These are phyloP conservation scores for Beauveria australis DNA, from an alignment of 2,329 filamentous ascomycete genomes.

Conservation along the genomic window DNA sequence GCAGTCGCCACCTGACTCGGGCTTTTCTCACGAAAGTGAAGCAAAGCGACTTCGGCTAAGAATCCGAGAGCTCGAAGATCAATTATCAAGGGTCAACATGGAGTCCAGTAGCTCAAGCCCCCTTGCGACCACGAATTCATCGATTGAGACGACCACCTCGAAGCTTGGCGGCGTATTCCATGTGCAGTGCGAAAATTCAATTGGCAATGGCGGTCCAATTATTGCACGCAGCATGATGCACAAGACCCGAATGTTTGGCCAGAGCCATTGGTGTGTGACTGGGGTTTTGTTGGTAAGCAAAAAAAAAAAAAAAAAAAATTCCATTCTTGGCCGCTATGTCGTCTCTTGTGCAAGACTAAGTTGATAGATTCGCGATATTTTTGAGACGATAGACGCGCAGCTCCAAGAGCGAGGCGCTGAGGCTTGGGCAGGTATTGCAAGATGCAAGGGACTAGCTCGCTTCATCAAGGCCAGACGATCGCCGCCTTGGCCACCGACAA, in stretches of 20 bases:
- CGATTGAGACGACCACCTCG: slow-evolving; percentile 30
- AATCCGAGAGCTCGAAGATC: slow-evolving; percentile 36
- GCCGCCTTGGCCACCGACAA: slow-evolving; percentile 38
- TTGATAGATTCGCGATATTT: slow-evolving; percentile 33
- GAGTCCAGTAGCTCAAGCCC: neutral
- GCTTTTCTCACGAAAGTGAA: slow-evolving; percentile 12
- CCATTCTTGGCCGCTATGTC: too few species aligned
- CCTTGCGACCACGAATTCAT: slow-evolving; percentile 14
- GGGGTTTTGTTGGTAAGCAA: slow-evolving; percentile 34
- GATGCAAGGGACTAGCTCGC: slow-evolving; percentile 45
- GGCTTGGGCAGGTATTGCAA: slow-evolving; percentile 30
- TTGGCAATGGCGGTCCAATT: slow-evolving; percentile 21
- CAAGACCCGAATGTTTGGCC: slow-evolving; percentile 49
- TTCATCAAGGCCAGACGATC: slow-evolving; percentile 41
- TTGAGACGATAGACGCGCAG: slow-evolving; percentile 34
- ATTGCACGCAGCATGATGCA: slow-evolving; percentile 39
- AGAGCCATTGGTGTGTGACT: slow-evolving; percentile 47
- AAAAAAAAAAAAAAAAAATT: too few species aligned
- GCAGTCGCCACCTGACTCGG: slow-evolving; percentile 6
- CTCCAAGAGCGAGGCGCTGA: slow-evolving; percentile 30
- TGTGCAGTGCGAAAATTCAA: slow-evolving; percentile 28
- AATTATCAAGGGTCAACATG: slow-evolving; percentile 22
- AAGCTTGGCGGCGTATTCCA: slow-evolving; percentile 35
- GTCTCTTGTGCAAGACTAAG: slow-evolving; percentile 9
- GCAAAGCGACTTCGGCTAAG: slow-evolving; percentile 16